phyloP scores from a whole-genome alignment of 352 stramenopile species.

The Aphanomyces euteiches region DNA sequence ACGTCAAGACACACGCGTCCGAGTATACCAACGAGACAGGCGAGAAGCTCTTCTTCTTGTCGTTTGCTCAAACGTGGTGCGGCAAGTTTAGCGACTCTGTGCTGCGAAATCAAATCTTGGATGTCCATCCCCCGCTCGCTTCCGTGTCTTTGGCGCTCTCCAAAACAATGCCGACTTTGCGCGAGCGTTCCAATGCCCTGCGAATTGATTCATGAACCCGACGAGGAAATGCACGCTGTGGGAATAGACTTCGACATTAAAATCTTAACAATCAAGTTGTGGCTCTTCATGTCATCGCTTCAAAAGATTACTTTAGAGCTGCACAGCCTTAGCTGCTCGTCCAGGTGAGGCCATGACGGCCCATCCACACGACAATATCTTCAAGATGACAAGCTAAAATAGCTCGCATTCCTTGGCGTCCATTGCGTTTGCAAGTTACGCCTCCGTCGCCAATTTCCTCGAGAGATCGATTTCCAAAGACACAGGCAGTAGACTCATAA shows the following conservation, averaged over 20 bases:
- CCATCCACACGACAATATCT: no score
- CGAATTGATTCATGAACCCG: slow-evolving; percentile 46
- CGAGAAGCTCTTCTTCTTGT: slow-evolving; percentile 34
- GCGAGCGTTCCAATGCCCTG: slow-evolving; percentile 30
- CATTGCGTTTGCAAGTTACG: no score
- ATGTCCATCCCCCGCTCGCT: slow-evolving; percentile 25
- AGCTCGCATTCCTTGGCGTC: no score
- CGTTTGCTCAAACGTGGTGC: slow-evolving; percentile 31
- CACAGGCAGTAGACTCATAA: no score
- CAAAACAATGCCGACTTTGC: slow-evolving; percentile 30
- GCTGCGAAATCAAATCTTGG: background rate
- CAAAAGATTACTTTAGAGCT: no score
- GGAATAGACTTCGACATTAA: slow-evolving; percentile 6
- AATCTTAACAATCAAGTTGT: no score
- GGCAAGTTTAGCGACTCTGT: slow-evolving; percentile 23
- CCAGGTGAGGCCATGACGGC: no score
- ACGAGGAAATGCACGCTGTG: slow-evolving; percentile 45
- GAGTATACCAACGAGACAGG: slow-evolving; percentile 3
- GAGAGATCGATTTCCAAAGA: no score
- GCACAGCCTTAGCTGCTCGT: no score
- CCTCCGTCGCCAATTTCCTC: no score
- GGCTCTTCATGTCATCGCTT: no score
- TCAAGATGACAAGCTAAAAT: no score
- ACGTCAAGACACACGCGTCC: background rate
- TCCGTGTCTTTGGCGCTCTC: slow-evolving; percentile 29